phyloP scores from a whole-genome alignment of 129 eudicot genomes.

The Calendula officinalis region DNA sequence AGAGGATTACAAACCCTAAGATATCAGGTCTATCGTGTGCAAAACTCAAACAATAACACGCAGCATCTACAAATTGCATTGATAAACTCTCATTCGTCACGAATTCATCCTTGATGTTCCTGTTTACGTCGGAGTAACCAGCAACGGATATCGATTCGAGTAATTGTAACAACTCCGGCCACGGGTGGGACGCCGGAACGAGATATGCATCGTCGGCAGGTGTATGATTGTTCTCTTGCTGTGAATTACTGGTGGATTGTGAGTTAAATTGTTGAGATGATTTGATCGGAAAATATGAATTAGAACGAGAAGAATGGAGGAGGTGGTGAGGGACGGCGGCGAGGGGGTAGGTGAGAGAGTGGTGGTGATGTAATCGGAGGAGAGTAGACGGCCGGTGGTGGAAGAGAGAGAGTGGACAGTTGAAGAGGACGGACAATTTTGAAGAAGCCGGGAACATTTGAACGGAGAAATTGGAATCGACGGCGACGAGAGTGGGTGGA shows the following conservation, averaged over 20 bases:
- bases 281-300: slow-evolving; percentile 16
- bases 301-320: slow-evolving; percentile 10
- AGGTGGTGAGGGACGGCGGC: slow-evolving; percentile 19
- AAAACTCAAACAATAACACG: slow-evolving; percentile 54
- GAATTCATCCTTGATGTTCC: slow-evolving; percentile 39
- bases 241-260: slow-evolving; percentile 26
- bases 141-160: slow-evolving; percentile 29
- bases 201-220: slow-evolving; percentile 9
- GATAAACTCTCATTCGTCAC: slow-evolving; percentile 46
- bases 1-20: slow-evolving; percentile 46
- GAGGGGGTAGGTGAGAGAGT: slow-evolving; percentile 14
- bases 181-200: slow-evolving; percentile 44
- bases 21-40: slow-evolving; percentile 51
- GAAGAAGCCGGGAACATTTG: slow-evolving; percentile 46
- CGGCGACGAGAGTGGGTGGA: slow-evolving; percentile 7
- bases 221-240: slow-evolving; percentile 10
- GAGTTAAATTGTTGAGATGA: slow-evolving; percentile 34
- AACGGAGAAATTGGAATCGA: slow-evolving; percentile 3
- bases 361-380: slow-evolving; percentile 36
- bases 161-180: slow-evolving; percentile 66
- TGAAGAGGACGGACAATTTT: slow-evolving; percentile 37
- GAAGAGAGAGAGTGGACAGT: slow-evolving; percentile 36
- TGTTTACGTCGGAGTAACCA: slow-evolving; percentile 10
- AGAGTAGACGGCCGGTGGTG: slow-evolving; percentile 37
- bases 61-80: slow-evolving; percentile 52